Percentiles rank a stretch among this genome's conserved stretches.
Conservation (phyloP, 2,329 filamentous ascomycete genomes). For the Leptographium radiaticola region DNA sequence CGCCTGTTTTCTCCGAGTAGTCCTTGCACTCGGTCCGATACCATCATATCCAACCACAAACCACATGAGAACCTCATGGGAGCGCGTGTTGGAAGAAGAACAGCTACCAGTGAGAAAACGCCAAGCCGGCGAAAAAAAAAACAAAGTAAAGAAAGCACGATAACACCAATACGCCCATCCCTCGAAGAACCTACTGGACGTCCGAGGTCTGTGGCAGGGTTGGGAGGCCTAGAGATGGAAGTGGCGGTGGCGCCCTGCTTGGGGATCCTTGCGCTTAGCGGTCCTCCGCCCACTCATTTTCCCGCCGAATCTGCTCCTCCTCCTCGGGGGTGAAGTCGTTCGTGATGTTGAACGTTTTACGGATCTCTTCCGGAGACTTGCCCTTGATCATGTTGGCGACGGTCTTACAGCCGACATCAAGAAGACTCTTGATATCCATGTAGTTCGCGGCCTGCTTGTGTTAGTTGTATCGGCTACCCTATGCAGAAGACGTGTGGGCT, state of each 20-base stretch:
- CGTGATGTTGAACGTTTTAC: conserved; percentile 99
- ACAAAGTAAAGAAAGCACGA: not conserved
- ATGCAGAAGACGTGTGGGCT: not conserved
- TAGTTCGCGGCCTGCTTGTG: conserved; percentile 77
- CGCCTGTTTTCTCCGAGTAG: too few relatives aligned
- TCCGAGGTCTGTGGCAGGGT: not conserved
- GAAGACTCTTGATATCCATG: conserved; percentile 93
- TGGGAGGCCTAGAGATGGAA: not conserved
- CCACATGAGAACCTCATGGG: too few relatives aligned
- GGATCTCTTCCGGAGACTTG: conserved; percentile 97
- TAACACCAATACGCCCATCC: too few relatives aligned
- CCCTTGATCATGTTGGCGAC: conserved; percentile 99
- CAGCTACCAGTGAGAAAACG: not conserved
- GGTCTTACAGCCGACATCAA: conserved; percentile 98
- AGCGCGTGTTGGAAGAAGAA: too few relatives aligned
- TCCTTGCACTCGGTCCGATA: too few relatives aligned
- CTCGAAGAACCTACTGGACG: not conserved
- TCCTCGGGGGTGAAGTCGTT: conserved; percentile 99
- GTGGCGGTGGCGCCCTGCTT: too few relatives aligned
- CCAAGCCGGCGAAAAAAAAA: not conserved
- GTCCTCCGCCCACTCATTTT: conserved; percentile 88
- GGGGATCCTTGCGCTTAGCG: conserved; percentile 30
- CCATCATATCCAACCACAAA: too few relatives aligned
- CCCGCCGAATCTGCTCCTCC: conserved; percentile 89
- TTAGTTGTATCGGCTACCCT: conserved; percentile 3